Evolutionary conservation across 1,284 basidiomycete genomes (phyloP).

Genomic region (Ceratobasidium sp.): DNA sequence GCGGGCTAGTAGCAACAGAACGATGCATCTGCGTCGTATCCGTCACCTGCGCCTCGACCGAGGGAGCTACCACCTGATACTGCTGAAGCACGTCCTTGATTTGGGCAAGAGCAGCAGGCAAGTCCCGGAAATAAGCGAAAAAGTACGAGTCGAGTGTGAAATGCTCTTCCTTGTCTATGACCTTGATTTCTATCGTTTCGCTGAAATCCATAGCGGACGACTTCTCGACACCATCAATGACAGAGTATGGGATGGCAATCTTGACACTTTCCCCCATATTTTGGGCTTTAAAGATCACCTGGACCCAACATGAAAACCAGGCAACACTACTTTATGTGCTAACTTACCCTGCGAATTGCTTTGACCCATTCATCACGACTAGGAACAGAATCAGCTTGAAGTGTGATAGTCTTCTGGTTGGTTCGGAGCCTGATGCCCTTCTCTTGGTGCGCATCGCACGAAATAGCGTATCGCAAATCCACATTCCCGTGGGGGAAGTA

Average conservation of each 20-base stretch:
- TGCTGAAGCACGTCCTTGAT: constrained; percentile 74
- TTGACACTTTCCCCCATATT: constrained; percentile 94
- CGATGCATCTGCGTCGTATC: constrained; percentile 66
- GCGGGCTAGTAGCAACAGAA: constrained; percentile 7
- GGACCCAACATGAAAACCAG: neutral
- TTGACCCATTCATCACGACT: constrained; percentile 94
- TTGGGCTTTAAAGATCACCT: constrained; percentile 88
- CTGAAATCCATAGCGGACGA: constrained; percentile 92
- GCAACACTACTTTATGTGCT: neutral
- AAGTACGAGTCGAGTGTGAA: constrained; percentile 89
- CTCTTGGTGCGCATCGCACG: constrained; percentile 81
- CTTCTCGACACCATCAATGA: constrained; percentile 87
- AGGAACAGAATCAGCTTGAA: constrained; percentile 81
- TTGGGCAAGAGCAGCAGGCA: constrained; percentile 76
- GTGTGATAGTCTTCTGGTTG: constrained; percentile 76
- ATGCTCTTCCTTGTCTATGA: constrained; percentile 82
- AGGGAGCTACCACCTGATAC: constrained; percentile 22
- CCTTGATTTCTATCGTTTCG: constrained; percentile 92
- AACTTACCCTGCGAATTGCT: constrained; percentile 78
- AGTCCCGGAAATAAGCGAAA: constrained; percentile 90
- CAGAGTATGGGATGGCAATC: constrained; percentile 94
- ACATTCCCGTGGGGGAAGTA: constrained; percentile 97
- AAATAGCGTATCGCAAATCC: constrained; percentile 90
- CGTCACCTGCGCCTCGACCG: constrained; percentile 57
- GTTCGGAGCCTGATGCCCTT: constrained; percentile 82